Conservation (phyloP, 257 asterid genomes). For the Solanum pimpinellifolium region DNA sequence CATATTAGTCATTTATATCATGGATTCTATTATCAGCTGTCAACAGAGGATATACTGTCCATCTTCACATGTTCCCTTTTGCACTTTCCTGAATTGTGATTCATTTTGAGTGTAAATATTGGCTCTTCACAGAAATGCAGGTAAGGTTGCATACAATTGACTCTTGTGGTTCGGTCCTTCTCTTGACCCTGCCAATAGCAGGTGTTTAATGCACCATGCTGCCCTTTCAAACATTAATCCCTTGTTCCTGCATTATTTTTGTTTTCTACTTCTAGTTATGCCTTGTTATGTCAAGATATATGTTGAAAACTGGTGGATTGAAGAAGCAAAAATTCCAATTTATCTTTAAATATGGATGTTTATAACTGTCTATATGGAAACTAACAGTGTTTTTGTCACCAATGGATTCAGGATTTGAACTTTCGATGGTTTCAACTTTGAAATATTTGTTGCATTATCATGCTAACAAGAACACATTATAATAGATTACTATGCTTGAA, state of each 20-base stretch:
- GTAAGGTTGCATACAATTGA: neutral
- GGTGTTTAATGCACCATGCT: neutral
- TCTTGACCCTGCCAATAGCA: neutral
- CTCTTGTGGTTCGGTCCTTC: neutral
- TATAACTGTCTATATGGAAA: neutral
- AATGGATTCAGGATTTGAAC: neutral
- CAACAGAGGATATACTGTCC: neutral
- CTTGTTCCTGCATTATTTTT: neutral
- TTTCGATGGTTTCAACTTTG: neutral
- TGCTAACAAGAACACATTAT: neutral
- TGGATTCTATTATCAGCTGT: neutral
- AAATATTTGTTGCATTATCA: neutral
- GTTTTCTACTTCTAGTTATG: neutral
- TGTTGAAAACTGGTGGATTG: neutral
- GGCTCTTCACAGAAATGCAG: neutral
- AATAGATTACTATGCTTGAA: neutral
- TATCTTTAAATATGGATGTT: neutral
- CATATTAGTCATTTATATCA: neutral
- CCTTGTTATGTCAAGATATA: neutral
- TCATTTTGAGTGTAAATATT: neutral
- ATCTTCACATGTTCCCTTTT: neutral
- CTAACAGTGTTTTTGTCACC: neutral
- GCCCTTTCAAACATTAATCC: neutral
- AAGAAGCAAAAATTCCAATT: neutral
- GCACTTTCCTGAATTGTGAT: neutral